These are phyloP conservation scores for Gracilariopsis chorda DNA, from an alignment of 23 red algal species.

Conservation along the genomic window DNA sequence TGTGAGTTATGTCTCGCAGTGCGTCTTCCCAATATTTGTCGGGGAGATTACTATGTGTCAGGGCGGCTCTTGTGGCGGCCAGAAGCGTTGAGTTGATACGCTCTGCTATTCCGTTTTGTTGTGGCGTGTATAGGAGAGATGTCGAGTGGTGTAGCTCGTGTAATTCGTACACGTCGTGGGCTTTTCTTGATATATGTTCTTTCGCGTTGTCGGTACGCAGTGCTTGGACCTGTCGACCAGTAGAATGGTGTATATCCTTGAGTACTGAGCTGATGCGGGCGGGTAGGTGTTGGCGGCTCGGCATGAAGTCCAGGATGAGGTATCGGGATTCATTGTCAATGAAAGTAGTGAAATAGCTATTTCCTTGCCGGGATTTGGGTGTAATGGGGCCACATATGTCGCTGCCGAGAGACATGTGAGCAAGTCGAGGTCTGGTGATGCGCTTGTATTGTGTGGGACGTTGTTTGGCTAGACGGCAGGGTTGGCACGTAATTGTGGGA, in stretches of 20 bases:
- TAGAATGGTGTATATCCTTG: too few relatives aligned
- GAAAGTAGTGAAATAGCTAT: background rate
- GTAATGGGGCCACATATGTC: background rate
- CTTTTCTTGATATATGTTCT: background rate
- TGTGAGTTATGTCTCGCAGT: background rate
- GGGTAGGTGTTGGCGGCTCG: too few relatives aligned
- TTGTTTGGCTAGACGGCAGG: too few relatives aligned
- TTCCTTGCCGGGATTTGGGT: background rate
- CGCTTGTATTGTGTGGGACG: too few relatives aligned
- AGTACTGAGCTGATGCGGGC: too few relatives aligned
- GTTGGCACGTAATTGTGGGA: too few relatives aligned
- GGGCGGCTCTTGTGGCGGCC: background rate
- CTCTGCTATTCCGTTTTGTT: background rate
- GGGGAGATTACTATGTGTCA: background rate
- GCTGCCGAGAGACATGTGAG: too few relatives aligned
- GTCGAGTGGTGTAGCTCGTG: background rate
- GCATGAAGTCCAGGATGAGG: too few relatives aligned
- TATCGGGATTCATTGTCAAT: background rate
- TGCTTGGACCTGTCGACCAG: too few relatives aligned
- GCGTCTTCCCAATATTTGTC: background rate
- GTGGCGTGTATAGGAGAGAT: background rate
- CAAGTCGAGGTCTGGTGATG: too few relatives aligned
- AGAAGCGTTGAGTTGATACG: background rate
- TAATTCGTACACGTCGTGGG: background rate
- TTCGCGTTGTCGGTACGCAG: constrained; percentile 28